Base-by-base conservation (phyloP, 1,284 basidiomycete species). In the Ustilago vetiveriae region DNA sequence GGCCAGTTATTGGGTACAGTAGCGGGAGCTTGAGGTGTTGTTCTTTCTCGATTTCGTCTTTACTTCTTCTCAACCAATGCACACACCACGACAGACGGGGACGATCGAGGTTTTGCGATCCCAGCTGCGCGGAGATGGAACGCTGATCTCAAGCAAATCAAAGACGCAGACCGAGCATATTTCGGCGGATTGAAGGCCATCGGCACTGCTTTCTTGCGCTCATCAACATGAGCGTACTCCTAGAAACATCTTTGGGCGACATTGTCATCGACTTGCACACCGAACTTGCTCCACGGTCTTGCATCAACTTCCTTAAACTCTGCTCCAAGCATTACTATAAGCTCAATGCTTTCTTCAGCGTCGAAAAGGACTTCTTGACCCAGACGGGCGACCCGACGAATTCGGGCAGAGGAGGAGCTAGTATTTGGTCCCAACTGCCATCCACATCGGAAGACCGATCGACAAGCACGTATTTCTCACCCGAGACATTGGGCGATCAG, bases 251-350 rank as follows among this genome's bases (percentile, higher is more conserved):
- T 30, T 85, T 98, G 2, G 94, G 94, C 63, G 94, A 98, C 84
- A 86, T 98, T 53, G 92, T 98, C 44, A 92, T 98, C 80, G 95
- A 98, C 84, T 86, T 98, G 41, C 92, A 97, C 81, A 89, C 90
- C n/a, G 92, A 94, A 11, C 84, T 85, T 36, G 97, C 94, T 82
- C 95, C 95, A 1, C 89, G 87, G 80, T 92, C 90, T 30, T 93
- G 90, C 84, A 88, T 92, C 82, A 98, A 98, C 86, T 98, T 98
- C 81, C 87, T 98, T 66, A 98, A 98, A 83, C 86, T 98, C 50
- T 97, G 94, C 85, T 95, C 95, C 85, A 86, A 92, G 63, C 96
- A 97, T 82, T 95, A 95, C 82, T 98, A 96, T 85, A 94, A 93
- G 82, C 85, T 96, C 69, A 91, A 93, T 82, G 92, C 92, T 0